phyloP scores from a whole-genome alignment of 2,329 filamentous ascomycete genomes.

The Biscogniauxia mediterranea region DNA sequence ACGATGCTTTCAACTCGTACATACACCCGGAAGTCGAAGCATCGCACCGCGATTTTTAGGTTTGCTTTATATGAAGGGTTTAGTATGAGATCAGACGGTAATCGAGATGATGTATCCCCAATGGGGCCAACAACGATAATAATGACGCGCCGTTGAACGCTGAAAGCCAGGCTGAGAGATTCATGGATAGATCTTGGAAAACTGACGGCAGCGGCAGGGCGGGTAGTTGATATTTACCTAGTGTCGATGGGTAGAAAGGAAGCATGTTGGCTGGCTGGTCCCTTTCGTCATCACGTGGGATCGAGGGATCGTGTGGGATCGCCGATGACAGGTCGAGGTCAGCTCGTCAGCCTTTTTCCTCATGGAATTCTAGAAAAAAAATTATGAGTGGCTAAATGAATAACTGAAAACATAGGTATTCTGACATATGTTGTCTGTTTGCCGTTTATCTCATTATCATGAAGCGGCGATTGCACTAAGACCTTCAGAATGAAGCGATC shows the following conservation, averaged over 20 bases:
- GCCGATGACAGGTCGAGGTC: conserved; percentile 16
- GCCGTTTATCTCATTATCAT: background rate
- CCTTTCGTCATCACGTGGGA: conserved; percentile 29
- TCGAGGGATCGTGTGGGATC: conserved; percentile 16
- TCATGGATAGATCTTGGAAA: too few relatives aligned
- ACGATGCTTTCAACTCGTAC: background rate
- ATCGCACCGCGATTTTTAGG: background rate
- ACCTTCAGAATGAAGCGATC: background rate
- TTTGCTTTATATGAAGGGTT: background rate
- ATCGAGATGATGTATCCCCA: background rate
- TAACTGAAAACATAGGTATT: conserved; percentile 5
- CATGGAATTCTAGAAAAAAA: conserved; percentile 8
- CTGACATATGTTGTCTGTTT: background rate
- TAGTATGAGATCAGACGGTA: background rate
- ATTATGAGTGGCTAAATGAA: conserved; percentile 15
- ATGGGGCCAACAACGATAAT: background rate
- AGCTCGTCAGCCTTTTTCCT: conserved; percentile 14
- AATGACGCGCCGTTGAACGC: background rate
- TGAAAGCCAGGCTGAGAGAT: background rate
- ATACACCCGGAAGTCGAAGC: too few relatives aligned
- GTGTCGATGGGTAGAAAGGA: too few relatives aligned
- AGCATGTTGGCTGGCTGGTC: background rate
- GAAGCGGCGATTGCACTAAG: background rate
- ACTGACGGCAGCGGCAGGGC: background rate
- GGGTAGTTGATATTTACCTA: too few relatives aligned